These are phyloP conservation scores for Deinandra increscens DNA, from an alignment of 129 eudicot genomes.

Conservation along the genomic window DNA sequence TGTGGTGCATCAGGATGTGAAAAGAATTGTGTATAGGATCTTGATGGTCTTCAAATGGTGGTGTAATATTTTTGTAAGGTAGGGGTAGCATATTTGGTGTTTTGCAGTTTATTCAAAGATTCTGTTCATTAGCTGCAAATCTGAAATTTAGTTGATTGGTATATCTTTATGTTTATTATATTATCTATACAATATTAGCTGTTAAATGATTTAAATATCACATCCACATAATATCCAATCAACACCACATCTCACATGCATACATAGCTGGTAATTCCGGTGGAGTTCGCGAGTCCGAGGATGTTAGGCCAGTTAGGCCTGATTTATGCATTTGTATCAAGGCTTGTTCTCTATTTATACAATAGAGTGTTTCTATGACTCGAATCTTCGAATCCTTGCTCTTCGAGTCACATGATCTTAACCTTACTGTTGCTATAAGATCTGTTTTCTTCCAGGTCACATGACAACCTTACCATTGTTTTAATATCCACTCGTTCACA, in stretches of 20 bases:
- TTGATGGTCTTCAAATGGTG: slow-evolving; percentile 33
- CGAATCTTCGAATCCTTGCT: too few relatives aligned
- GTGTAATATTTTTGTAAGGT: slow-evolving; percentile 23
- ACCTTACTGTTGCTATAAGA: too few relatives aligned
- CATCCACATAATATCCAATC: not conserved
- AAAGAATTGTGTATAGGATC: slow-evolving; percentile 37
- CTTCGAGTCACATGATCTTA: too few relatives aligned
- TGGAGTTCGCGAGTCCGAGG: too few relatives aligned
- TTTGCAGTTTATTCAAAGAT: not conserved
- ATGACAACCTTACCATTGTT: too few relatives aligned
- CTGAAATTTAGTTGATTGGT: not conserved
- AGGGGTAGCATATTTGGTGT: slow-evolving; percentile 5
- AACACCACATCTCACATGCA: not conserved
- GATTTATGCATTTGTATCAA: too few relatives aligned
- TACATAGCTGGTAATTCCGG: too few relatives aligned
- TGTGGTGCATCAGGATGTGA: slow-evolving; percentile 30
- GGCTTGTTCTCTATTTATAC: too few relatives aligned
- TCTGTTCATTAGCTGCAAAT: not conserved
- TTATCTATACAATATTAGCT: not conserved
- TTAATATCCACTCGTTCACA: too few relatives aligned
- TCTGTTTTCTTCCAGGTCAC: too few relatives aligned
- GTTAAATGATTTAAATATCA: not conserved
- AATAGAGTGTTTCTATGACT: too few relatives aligned
- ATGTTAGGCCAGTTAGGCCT: too few relatives aligned
- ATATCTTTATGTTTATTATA: not conserved